Evolutionary conservation across 2,329 filamentous ascomycete species (phyloP).

Genomic region (Colletotrichum phormii): DNA sequence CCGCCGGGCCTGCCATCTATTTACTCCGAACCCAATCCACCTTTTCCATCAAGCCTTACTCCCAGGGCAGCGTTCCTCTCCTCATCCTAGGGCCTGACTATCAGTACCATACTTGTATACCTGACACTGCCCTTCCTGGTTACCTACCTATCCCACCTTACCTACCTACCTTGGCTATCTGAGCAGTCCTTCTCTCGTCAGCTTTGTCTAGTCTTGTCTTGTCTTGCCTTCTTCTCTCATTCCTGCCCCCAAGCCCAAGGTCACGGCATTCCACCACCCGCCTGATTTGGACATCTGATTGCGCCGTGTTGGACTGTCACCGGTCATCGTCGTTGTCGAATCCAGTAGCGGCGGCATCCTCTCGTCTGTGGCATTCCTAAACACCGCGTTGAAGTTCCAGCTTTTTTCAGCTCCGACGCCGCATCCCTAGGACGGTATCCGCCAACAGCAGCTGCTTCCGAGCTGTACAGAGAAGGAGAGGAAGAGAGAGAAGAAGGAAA

Average conservation of each 20-base stretch:
- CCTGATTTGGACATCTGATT: not conserved
- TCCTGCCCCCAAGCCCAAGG: not conserved
- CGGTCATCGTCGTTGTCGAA: not conserved
- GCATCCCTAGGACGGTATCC: slow-evolving; percentile 35
- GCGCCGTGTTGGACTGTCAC: not conserved
- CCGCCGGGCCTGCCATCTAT: slow-evolving; percentile 11
- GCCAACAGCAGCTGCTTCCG: slow-evolving; percentile 9
- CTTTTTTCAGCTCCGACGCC: slow-evolving; percentile 31
- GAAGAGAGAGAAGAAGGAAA: not conserved
- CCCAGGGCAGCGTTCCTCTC: not conserved
- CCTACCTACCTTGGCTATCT: not conserved
- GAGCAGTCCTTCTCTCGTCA: not conserved
- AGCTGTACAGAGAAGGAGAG: not conserved
- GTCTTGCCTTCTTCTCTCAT: not conserved
- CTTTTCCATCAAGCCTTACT: not conserved
- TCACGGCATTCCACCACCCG: not conserved
- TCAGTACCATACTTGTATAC: not conserved
- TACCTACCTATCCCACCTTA: not conserved
- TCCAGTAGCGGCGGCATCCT: not conserved
- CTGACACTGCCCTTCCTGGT: not conserved
- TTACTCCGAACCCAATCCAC: slow-evolving; percentile 1
- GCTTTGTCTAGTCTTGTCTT: not conserved
- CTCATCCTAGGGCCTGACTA: not conserved
- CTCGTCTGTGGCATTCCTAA: slow-evolving; percentile 14
- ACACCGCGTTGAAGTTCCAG: slow-evolving; percentile 11